Conservation (phyloP, 208 protist species). For the Trypanosoma mega region DNA sequence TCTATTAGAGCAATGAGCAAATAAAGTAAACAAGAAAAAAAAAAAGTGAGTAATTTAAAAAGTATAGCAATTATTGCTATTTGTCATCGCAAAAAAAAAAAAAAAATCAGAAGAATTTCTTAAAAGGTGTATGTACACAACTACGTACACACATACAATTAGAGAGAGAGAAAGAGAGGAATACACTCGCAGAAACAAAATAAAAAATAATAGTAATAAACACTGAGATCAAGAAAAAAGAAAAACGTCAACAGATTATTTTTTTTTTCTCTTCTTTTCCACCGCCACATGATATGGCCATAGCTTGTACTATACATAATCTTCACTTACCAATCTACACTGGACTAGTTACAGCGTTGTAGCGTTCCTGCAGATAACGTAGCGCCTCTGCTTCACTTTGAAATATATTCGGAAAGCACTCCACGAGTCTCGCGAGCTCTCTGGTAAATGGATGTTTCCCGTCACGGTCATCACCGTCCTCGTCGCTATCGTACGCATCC, state of each 20-base stretch:
- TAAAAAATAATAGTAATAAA: too few species aligned
- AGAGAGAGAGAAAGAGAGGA: too few species aligned
- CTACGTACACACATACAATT: too few species aligned
- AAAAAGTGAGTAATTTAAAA: constrained; percentile 2
- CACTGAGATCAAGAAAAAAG: too few species aligned
- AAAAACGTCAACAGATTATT: too few species aligned
- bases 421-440: constrained; percentile 18
- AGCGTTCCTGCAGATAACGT: constrained; percentile 13
- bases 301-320: too few species aligned
- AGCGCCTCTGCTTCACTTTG: constrained; percentile 10
- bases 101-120: too few species aligned
- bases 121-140: too few species aligned
- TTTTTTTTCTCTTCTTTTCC: background rate
- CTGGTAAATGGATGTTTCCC: background rate
- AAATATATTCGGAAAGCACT: constrained; percentile 20
- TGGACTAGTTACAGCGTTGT: constrained; percentile 8
- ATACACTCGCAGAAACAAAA: too few species aligned
- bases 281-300: background rate
- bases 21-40: constrained; percentile 10
- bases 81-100: too few species aligned
- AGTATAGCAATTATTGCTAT: too few species aligned
- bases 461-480: constrained; percentile 6
- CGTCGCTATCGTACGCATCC: constrained; percentile 24
- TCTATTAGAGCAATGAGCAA: background rate
- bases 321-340: too few species aligned